A percentile compares a stretch with the other conserved stretches of the same genome.
These are phyloP conservation scores for Aphanomyces cochlioides DNA, from an alignment of 352 stramenopile genomes.

Conservation along the genomic window DNA sequence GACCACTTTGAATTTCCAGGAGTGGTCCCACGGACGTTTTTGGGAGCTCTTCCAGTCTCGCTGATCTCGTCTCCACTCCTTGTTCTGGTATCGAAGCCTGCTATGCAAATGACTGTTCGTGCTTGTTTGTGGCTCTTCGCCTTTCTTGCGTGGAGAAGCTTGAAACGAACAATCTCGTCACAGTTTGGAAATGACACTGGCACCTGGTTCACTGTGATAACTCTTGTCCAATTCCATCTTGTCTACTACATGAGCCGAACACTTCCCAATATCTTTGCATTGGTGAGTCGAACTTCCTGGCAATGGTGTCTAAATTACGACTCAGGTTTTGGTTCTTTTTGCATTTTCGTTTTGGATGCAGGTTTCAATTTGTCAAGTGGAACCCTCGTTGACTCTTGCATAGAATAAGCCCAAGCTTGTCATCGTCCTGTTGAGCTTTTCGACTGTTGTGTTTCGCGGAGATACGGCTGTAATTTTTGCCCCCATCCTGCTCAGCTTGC, in stretches of 20 bases:
- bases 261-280: conserved; percentile 96
- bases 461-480: conserved; percentile 96
- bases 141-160: conserved; percentile 49
- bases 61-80: conserved; percentile 43
- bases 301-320: background rate
- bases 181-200: conserved; percentile 56
- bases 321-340: conserved; percentile 56
- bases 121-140: conserved; percentile 58
- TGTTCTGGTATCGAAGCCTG: conserved; percentile 43
- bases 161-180: conserved; percentile 54
- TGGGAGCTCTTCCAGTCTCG: conserved; percentile 77
- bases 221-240: conserved; percentile 94
- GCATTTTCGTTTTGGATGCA: conserved; percentile 59
- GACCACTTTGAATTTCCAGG: conserved; percentile 98
- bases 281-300: conserved; percentile 44
- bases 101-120: conserved; percentile 58
- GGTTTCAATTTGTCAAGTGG: conserved; percentile 30
- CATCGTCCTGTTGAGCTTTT: conserved; percentile 86
- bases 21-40: conserved; percentile 97
- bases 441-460: conserved; percentile 95
- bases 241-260: conserved; percentile 96
- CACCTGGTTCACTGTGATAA: conserved; percentile 84
- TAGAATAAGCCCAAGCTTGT: conserved; percentile 44
- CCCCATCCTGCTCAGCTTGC: conserved; percentile 88
- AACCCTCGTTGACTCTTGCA: background rate